phyloP scores from a whole-genome alignment of 78 protist genomes.

The Andalucia godoyi region DNA sequence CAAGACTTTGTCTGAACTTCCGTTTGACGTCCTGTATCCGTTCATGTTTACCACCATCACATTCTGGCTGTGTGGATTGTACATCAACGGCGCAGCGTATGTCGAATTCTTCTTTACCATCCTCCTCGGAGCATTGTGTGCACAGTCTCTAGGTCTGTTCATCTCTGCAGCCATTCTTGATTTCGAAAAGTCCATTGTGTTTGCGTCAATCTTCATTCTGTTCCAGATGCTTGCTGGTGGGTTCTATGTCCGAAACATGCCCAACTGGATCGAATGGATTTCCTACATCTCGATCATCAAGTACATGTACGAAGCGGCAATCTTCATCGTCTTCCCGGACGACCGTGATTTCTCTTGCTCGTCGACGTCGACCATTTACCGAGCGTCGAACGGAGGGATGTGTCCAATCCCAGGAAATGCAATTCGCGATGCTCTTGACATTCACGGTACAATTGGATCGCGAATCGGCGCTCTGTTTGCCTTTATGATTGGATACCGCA shows the following conservation, averaged over 20 bases:
- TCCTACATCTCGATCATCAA: background rate
- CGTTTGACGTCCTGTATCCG: slow-evolving; percentile 7
- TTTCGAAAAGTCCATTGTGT: background rate
- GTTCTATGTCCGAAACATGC: background rate
- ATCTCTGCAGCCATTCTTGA: background rate
- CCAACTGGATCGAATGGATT: background rate
- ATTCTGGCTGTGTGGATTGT: background rate
- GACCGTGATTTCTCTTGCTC: too few relatives aligned
- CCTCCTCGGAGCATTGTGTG: background rate
- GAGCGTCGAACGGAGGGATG: too few relatives aligned
- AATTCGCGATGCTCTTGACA: too few relatives aligned
- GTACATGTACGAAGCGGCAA: background rate
- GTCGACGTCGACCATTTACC: too few relatives aligned
- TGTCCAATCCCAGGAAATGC: too few relatives aligned
- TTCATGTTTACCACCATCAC: background rate
- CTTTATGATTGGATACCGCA: too few relatives aligned
- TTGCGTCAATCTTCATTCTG: background rate
- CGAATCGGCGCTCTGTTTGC: too few relatives aligned
- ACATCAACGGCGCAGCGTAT: background rate
- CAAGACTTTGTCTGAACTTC: slow-evolving; percentile 16
- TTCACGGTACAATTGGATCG: too few relatives aligned
- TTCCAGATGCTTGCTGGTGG: background rate
- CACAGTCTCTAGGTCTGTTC: background rate
- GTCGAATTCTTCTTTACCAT: background rate
- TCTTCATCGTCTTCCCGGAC: background rate